These are phyloP conservation scores for Candida broadrunensis DNA, from an alignment of 805 yeast genomes.

Conservation along the genomic window DNA sequence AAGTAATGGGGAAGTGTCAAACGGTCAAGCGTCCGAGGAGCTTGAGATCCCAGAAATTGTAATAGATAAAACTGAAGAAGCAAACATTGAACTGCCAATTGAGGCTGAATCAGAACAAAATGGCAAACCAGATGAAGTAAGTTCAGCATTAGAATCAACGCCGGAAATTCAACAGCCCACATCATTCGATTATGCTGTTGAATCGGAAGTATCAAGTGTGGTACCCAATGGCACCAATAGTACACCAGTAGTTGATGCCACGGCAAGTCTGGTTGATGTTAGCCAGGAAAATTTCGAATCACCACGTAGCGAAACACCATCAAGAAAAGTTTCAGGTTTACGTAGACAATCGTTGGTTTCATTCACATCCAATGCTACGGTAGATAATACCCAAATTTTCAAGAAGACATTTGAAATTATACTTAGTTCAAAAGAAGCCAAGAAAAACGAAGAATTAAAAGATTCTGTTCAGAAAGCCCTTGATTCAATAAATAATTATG, in stretches of 20 bases:
- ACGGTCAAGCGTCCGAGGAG: too few relatives aligned
- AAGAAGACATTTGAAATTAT: conserved; percentile 59
- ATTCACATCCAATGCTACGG: conserved; percentile 13
- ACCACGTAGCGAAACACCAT: not conserved
- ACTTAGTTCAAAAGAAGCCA: conserved; percentile 58
- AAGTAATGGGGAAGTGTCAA: not conserved
- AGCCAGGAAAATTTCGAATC: not conserved
- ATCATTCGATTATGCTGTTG: not conserved
- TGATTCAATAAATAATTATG: conserved; percentile 36
- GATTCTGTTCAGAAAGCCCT: conserved; percentile 38
- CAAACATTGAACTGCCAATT: not conserved
- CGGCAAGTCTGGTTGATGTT: not conserved
- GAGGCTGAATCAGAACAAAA: not conserved
- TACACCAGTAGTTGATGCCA: not conserved
- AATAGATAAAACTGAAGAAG: not conserved
- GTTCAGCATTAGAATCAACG: not conserved
- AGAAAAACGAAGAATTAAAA: conserved; percentile 44
- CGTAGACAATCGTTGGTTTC: conserved; percentile 16
- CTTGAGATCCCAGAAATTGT: too few relatives aligned
- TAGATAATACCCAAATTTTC: conserved; percentile 29
- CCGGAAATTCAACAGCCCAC: not conserved
- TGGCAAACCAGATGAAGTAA: not conserved
- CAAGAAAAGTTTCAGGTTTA: not conserved
- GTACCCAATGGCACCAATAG: not conserved
- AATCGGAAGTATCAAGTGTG: not conserved